A percentile compares a stretch with the other conserved stretches of the same genome.
Conservation (phyloP, 257 asterid genomes). For the Solanum piurae region DNA sequence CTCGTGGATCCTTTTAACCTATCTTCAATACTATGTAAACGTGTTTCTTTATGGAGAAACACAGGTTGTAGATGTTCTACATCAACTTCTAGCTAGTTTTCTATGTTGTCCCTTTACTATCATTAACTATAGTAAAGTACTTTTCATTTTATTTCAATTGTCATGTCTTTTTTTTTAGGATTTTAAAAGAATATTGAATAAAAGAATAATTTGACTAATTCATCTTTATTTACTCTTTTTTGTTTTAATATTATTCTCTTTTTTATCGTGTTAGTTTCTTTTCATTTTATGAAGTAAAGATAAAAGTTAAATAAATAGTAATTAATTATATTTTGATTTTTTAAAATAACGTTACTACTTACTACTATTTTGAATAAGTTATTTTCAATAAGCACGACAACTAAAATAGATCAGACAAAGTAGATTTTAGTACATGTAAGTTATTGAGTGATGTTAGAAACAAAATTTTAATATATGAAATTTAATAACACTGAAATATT, state of each 20-base stretch:
- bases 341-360: too few relatives aligned
- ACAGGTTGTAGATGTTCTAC: neutral
- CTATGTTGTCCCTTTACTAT: neutral
- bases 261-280: too few relatives aligned
- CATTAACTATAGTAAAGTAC: neutral
- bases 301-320: too few relatives aligned
- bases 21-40: neutral
- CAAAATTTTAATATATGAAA: too few relatives aligned
- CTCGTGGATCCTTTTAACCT: too few relatives aligned
- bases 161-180: neutral
- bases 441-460: neutral
- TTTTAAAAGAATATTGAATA: too few relatives aligned
- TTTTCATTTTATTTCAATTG: neutral
- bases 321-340: too few relatives aligned
- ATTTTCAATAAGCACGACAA: too few relatives aligned
- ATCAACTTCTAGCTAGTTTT: neutral
- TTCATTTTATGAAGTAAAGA: neutral
- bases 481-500: neutral
- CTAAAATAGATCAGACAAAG: too few relatives aligned
- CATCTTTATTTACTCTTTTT: neutral
- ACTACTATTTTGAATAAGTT: too few relatives aligned
- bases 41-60: neutral
- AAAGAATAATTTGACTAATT: neutral
- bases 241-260: too few relatives aligned
- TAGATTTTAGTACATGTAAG: neutral